Evolutionary conservation across 257 asterid species (phyloP).

Genomic region (Scutellaria galericulata): DNA sequence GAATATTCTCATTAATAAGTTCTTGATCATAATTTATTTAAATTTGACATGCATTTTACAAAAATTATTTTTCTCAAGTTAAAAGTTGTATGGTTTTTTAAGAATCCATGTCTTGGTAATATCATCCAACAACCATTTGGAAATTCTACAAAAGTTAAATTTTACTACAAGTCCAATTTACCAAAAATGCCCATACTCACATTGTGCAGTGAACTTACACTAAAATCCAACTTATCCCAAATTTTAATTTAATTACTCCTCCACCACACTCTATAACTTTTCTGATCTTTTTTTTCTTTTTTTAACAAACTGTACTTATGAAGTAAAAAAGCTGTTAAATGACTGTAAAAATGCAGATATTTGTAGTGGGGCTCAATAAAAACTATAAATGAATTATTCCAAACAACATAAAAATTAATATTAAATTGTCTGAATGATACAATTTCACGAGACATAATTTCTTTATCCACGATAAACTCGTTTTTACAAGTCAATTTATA

Average conservation of each 20-base stretch:
- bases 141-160: background rate
- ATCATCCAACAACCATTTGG: constrained; percentile 1
- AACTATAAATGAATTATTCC: constrained; percentile 2
- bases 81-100: background rate
- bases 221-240: constrained; percentile 9
- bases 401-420: background rate
- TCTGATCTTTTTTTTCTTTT: background rate
- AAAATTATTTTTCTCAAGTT: no score
- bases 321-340: constrained; percentile 5
- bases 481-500: no score
- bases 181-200: background rate
- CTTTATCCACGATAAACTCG: no score
- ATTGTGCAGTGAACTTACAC: constrained; percentile 19
- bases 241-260: background rate
- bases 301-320: constrained; percentile 26
- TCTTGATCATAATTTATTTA: no score
- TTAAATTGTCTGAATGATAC: no score
- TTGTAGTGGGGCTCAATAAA: constrained; percentile 32
- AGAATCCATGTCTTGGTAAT: constrained; percentile 3
- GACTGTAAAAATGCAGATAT: constrained; percentile 23
- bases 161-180: background rate
- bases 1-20: no score
- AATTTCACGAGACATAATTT: no score
- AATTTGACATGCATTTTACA: no score
- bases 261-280: constrained; percentile 24